Evolutionary conservation across 306 rosid genomes (phyloP).

Genomic region (Argentina anserina): DNA sequence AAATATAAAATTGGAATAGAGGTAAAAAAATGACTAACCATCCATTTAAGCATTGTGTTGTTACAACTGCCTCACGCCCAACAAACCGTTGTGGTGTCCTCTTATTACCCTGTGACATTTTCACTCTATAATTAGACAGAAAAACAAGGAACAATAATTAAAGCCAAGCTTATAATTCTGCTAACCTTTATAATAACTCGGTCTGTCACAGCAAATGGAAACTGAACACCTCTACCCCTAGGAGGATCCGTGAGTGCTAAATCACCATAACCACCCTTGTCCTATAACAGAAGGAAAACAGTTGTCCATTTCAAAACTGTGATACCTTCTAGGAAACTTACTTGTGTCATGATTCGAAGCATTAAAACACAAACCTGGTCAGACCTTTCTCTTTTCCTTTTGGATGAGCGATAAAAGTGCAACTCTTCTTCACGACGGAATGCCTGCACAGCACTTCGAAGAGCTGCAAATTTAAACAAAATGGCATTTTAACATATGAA

Average conservation of each 20-base stretch:
- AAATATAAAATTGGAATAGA: not conserved
- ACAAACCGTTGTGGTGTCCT: constrained; percentile 97
- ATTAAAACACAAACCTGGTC: constrained; percentile 68
- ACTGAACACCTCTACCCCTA: constrained; percentile 90
- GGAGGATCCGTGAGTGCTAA: constrained; percentile 49
- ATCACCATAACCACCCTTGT: constrained; percentile 79
- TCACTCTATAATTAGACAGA: constrained; percentile 26
- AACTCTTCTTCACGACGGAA: constrained; percentile 85
- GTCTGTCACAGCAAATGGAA: constrained; percentile 92
- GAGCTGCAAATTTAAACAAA: constrained; percentile 54
- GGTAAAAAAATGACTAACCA: constrained; percentile 54
- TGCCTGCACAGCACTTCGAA: constrained; percentile 90
- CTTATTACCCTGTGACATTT: constrained; percentile 80
- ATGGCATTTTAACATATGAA: not conserved
- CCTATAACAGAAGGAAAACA: constrained; percentile 41
- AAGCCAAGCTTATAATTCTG: constrained; percentile 6
- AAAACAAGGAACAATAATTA: constrained; percentile 11
- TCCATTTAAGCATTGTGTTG: constrained; percentile 98
- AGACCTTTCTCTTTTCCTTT: constrained; percentile 75
- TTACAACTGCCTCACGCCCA: constrained; percentile 96
- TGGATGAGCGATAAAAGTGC: constrained; percentile 65
- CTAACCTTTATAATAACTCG: constrained; percentile 90
- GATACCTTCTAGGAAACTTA: not conserved
- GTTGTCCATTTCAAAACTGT: not conserved
- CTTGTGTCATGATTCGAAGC: not conserved